Evolutionary conservation across 1,284 basidiomycete species (phyloP), one percentile per base, ranked within the genome.

Genomic region (Rugosomyces carneus): DNA sequence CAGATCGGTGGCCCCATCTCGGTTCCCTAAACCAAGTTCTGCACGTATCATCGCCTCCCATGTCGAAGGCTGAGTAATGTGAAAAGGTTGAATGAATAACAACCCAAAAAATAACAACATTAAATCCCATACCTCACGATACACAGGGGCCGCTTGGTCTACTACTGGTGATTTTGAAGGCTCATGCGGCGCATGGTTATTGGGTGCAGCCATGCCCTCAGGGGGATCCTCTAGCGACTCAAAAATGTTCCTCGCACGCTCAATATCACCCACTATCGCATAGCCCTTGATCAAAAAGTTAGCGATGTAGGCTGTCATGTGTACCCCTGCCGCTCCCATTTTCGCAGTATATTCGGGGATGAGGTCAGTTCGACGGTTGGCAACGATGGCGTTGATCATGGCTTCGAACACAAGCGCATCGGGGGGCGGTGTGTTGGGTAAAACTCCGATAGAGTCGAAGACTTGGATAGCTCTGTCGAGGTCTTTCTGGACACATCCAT

Each of bases 21-120:
- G 76, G 54, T 92, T 76, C 7, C 92, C 91, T 41, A 76, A 78
- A 13, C 80, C 80, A 7, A 98, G 71, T 64, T 99, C 96, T 2
- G 90, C 90, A 16, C 90, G 80, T 53, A 99, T 85, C 93, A 99
- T 99, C 4, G 81, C 81, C 62, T 96, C 93, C 84, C 89, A 93
- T 0, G 90, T 90, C 35, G 88, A 90, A 13, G 89, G 85, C 82
- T 89, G 9, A 13, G 5, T n/a, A n/a, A n/a, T n/a, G n/a, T n/a
- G 56, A 1, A 51, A 32, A 50, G 13, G 34, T 38, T 47, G 2
- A 31, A 37, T 35, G 50, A 45, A 34, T 40, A 40, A 19, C 38
- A 39, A 10, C 3, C 15, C 38, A 15, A 13, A 9, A 37, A 36
- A 29, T 11, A 31, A 8, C 37, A 23, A 21, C 64, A 21, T 11